These are phyloP conservation scores for Fusarium sublunatum DNA, from an alignment of 2,329 filamentous ascomycete genomes.

Conservation along the genomic window DNA sequence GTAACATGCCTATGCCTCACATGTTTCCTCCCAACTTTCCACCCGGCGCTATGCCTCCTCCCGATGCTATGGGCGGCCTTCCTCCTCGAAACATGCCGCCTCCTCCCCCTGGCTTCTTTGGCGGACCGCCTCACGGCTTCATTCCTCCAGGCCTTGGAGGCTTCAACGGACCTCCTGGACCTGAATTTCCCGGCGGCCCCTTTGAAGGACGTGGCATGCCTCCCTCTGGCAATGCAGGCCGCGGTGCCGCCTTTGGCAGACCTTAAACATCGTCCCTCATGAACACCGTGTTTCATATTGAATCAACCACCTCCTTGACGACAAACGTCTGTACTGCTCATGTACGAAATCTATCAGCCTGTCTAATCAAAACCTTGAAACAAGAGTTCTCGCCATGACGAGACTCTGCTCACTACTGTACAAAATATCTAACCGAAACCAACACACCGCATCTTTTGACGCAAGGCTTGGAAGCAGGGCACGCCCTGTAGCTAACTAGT, in stretches of 20 bases:
- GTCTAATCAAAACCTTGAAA: conserved; percentile 28
- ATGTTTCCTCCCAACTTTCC: conserved; percentile 73
- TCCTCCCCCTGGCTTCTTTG: conserved; percentile 69
- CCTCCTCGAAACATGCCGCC: conserved; percentile 65
- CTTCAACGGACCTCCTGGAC: conserved; percentile 64
- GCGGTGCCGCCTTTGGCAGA: conserved; percentile 51
- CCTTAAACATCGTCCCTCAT: conserved; percentile 32
- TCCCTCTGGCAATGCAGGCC: conserved; percentile 57
- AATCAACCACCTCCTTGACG: conserved; percentile 1
- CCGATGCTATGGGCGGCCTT: conserved; percentile 61
- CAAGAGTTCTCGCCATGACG: conserved; percentile 1
- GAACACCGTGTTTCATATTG: conserved; percentile 6
- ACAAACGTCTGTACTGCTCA: conserved; percentile 18
- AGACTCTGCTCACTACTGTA: conserved; percentile 32
- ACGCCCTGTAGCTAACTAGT: conserved; percentile 36
- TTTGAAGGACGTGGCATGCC: conserved; percentile 69
- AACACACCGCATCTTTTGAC: conserved; percentile 30
- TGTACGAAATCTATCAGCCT: conserved; percentile 41
- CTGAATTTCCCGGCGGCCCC: conserved; percentile 59
- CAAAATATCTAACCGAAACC: conserved; percentile 29
- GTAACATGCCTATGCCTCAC: conserved; percentile 63
- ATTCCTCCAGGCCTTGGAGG: conserved; percentile 66
- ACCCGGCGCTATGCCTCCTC: conserved; percentile 59
- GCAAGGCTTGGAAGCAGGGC: conserved; percentile 29
- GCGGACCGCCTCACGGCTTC: conserved; percentile 63